Conservation (phyloP, 441 rosid species). For the Dalechampia spathulata region DNA sequence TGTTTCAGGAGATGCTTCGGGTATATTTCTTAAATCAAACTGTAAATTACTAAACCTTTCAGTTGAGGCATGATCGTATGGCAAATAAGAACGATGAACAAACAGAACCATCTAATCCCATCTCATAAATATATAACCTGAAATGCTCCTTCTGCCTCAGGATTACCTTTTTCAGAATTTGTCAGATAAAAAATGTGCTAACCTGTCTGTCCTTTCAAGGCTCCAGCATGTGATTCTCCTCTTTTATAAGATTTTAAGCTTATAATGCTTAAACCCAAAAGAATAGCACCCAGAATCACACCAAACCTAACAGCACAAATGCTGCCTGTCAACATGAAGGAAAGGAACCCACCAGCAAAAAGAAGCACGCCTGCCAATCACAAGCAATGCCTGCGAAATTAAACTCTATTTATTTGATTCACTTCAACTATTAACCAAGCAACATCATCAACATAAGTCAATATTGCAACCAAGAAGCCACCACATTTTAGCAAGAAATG, state of each 20-base stretch:
- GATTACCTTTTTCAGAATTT: not conserved
- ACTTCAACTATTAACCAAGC: no score
- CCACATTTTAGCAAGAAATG: not conserved
- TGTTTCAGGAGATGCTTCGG: no score
- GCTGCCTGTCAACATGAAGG: constrained; percentile 85
- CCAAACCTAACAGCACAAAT: constrained; percentile 81
- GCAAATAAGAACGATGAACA: no score
- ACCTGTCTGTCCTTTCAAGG: constrained; percentile 89
- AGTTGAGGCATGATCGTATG: no score
- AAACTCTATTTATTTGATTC: no score
- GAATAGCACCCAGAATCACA: constrained; percentile 69
- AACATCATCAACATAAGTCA: no score
- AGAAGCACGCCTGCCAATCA: constrained; percentile 53
- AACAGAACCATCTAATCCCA: no score
- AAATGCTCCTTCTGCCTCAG: no score
- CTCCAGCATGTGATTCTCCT: constrained; percentile 37
- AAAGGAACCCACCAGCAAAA: constrained; percentile 66
- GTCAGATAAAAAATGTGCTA: constrained; percentile 16
- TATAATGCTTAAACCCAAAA: constrained; percentile 63
- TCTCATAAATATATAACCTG: no score
- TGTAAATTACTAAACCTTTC: no score
- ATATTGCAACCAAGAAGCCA: no score
- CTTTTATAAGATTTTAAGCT: constrained; percentile 54
- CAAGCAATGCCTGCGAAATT: constrained; percentile 13
- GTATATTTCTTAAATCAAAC: no score